These are phyloP conservation scores for Entomophthora muscae DNA, from an alignment of 371 early-diverging fungal species.

Conservation along the genomic window DNA sequence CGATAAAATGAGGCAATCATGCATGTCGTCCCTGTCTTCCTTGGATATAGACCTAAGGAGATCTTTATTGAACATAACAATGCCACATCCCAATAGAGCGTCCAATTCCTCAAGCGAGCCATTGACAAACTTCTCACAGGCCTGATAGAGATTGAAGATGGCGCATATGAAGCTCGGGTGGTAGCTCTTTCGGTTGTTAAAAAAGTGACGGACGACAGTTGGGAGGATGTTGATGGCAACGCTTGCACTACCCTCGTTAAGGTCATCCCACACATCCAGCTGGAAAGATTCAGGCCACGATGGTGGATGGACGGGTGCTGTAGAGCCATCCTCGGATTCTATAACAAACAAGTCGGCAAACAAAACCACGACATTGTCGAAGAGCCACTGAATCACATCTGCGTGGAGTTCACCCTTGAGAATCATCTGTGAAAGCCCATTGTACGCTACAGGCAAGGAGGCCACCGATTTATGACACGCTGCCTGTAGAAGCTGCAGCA, in stretches of 20 bases:
- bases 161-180: slow-evolving; percentile 38
- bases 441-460: slow-evolving; percentile 46
- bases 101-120: slow-evolving; percentile 45
- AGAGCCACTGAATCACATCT: slow-evolving; percentile 43
- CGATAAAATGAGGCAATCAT: not conserved
- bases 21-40: slow-evolving; percentile 17
- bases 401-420: slow-evolving; percentile 25
- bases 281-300: not conserved
- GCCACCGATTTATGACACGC: slow-evolving; percentile 20
- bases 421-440: slow-evolving; percentile 48
- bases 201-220: slow-evolving; percentile 1
- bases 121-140: slow-evolving; percentile 35
- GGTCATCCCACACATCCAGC: slow-evolving; percentile 19
- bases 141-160: slow-evolving; percentile 50
- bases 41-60: not conserved
- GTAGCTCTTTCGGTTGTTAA: slow-evolving; percentile 10
- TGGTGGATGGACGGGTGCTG: slow-evolving; percentile 4
- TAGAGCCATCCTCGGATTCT: slow-evolving; percentile 18
- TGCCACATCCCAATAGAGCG: slow-evolving; percentile 49
- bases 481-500: slow-evolving; percentile 2
- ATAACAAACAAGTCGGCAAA: slow-evolving; percentile 43
- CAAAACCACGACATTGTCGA: slow-evolving; percentile 36
- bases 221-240: not conserved
- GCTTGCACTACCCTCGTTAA: slow-evolving; percentile 26
- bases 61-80: slow-evolving; percentile 25